These are phyloP conservation scores for Saccharomyces jurei DNA, from an alignment of 805 yeast genomes.

Conservation along the genomic window DNA sequence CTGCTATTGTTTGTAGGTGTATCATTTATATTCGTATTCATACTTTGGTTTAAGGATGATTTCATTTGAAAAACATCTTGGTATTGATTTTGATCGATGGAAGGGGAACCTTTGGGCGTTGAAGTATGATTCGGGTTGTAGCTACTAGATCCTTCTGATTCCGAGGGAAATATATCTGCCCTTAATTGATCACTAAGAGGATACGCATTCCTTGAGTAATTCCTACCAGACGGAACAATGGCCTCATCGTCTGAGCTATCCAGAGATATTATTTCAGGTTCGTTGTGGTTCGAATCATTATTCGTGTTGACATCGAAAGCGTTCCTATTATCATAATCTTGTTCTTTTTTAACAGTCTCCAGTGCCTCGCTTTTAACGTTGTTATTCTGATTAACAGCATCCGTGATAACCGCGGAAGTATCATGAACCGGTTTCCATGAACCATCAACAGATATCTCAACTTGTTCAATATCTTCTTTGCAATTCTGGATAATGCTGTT, in stretches of 20 bases:
- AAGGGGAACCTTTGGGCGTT: not conserved
- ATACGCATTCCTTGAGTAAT: not conserved
- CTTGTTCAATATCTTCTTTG: slow-evolving; percentile 49
- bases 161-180: not conserved
- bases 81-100: not conserved
- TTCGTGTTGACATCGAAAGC: not conserved
- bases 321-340: not conserved
- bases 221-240: not conserved
- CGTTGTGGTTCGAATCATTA: not conserved
- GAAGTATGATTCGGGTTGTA: not conserved
- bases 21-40: not conserved
- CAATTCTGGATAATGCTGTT: slow-evolving; percentile 50
- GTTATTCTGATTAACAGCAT: not conserved
- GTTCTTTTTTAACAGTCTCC: slow-evolving; percentile 2
- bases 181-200: not conserved
- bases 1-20: not conserved
- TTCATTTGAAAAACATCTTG: not conserved
- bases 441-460: slow-evolving; percentile 66
- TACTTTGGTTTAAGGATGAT: not conserved
- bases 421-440: slow-evolving; percentile 47
- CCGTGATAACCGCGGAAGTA: not conserved
- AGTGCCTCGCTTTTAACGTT: slow-evolving; percentile 4
- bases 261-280: not conserved
- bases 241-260: not conserved
- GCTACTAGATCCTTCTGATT: not conserved